Evolutionary conservation across 202 grass and related monocot species (phyloP), one percentile per base, ranked within the genome.

Genomic region (Schoenoplectus tabernaemontani): DNA sequence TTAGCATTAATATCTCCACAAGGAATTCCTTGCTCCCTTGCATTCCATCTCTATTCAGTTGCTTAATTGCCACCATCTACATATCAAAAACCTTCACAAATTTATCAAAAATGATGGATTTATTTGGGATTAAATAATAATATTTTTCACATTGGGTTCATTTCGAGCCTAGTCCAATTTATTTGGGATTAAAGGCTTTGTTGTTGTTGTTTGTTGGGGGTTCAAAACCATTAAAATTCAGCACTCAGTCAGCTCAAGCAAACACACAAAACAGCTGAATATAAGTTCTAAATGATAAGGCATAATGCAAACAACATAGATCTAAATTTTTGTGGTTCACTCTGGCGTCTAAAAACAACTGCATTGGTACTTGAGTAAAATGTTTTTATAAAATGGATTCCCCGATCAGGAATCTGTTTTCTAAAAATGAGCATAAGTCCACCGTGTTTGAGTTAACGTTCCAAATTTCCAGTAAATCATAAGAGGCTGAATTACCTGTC

Each of bases 1-100:
- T 90, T 26, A 98, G 83, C 95, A 98, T 92, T 16, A 98, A 88
- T 79, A 98, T 87, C 85, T 98, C 95, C 56, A 98, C 95, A 72
- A 98, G 80, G 78, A 98, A 98, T 70, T 98, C 91, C 42, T 86
- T 87, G 70, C 89, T 98, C 24, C 95, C 95, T 73, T 98, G 95
- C 54, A 86, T 69, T 1, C 95, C 92, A 50, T 94, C 89, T 58
- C 68, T 88, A 50, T 81, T 83, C 34, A 98, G 91, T 78, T 98
- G 95, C 81, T 98, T 98, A 82, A 98, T 86, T 28, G 95, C 95
- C 58, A 98, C 95, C 81, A 87, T 70, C 91, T 94, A 82, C n/a
- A n/a, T n/a, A 57, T 47, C 53, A 86, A 72, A 67, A 83, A 46
- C 30, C 32, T 79, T 68, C 23, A 16, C n/a, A 50, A 17, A 32